Conservation (phyloP, 2,329 filamentous ascomycete genomes). For the Epichloe sp. region DNA sequence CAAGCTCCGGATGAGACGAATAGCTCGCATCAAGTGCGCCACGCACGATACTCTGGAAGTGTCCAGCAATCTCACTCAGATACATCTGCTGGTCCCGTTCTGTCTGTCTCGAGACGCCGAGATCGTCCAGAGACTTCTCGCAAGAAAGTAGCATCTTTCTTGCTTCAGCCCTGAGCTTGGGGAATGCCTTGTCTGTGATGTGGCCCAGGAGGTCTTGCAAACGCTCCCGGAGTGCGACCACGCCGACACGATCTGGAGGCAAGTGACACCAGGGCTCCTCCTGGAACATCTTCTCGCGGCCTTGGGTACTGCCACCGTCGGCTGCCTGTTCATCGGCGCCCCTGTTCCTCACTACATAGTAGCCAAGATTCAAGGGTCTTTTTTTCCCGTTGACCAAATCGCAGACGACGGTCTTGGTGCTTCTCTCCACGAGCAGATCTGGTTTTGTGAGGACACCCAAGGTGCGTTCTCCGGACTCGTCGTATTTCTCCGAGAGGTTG, state of each 20-base stretch:
- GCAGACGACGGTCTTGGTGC: constrained; percentile 23
- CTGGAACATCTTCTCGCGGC: constrained; percentile 29
- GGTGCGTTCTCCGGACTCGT: constrained; percentile 27
- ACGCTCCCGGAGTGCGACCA: constrained; percentile 20
- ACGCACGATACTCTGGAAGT: neutral
- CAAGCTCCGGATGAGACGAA: neutral
- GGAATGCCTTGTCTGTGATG: constrained; percentile 26
- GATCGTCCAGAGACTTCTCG: neutral
- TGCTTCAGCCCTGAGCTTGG: constrained; percentile 21
- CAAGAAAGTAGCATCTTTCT: constrained; percentile 1
- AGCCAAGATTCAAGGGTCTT: constrained; percentile 30
- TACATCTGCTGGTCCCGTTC: neutral
- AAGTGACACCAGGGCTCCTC: constrained; percentile 13
- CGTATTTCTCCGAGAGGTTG: constrained; percentile 21
- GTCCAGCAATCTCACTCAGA: neutral
- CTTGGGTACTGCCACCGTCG: constrained; percentile 12
- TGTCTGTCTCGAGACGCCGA: neutral
- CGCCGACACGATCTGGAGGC: constrained; percentile 17
- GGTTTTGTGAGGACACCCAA: constrained; percentile 45
- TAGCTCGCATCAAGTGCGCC: constrained; percentile 1
- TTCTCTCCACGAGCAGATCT: constrained; percentile 35
- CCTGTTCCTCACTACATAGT: constrained; percentile 35
- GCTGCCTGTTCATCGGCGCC: constrained; percentile 26
- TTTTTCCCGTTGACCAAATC: constrained; percentile 29
- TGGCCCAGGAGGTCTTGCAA: constrained; percentile 26